A percentile compares a stretch with the other conserved stretches of the same genome.
These are phyloP conservation scores for Lachnellula hyalina DNA, from an alignment of 2,329 filamentous ascomycete genomes.

Conservation along the genomic window DNA sequence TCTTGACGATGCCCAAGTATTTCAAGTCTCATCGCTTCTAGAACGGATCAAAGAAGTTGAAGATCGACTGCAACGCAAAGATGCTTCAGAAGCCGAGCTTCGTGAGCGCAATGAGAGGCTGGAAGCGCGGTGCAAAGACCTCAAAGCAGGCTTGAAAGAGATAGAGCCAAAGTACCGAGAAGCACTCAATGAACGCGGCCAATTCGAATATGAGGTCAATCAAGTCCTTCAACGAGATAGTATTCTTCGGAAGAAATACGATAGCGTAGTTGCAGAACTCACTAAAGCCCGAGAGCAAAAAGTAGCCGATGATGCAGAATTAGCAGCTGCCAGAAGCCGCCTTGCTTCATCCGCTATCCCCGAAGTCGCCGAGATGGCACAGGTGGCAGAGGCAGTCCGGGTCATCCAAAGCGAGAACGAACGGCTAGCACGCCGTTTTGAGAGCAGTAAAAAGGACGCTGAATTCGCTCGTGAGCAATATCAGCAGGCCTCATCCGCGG, in stretches of 20 bases:
- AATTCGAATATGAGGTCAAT: constrained; percentile 39
- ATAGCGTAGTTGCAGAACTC: constrained; percentile 16
- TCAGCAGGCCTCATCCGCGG: constrained; percentile 24
- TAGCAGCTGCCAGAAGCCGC: constrained; percentile 22
- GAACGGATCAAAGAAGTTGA: constrained; percentile 36
- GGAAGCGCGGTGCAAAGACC: constrained; percentile 42
- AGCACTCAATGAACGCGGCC: constrained; percentile 48
- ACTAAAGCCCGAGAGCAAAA: constrained; percentile 25
- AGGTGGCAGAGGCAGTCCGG: constrained; percentile 35
- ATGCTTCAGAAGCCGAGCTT: constrained; percentile 34
- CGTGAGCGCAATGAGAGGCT: constrained; percentile 40
- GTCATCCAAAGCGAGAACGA: constrained; percentile 17
- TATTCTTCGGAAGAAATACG: constrained; percentile 16
- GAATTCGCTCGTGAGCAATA: constrained; percentile 28
- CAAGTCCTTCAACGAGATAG: constrained; percentile 9
- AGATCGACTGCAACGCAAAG: constrained; percentile 14
- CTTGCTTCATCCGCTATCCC: constrained; percentile 32
- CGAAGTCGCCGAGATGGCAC: constrained; percentile 36
- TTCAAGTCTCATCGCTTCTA: constrained; percentile 7
- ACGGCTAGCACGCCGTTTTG: constrained; percentile 16
- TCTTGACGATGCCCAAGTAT: constrained; percentile 2
- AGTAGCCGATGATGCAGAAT: constrained; percentile 15
- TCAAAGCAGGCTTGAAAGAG: constrained; percentile 38
- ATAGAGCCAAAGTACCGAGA: constrained; percentile 44
- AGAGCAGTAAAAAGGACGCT: constrained; percentile 20